Evolutionary conservation across 805 yeast genomes (phyloP).

Genomic region (Starmerella bacillaris): DNA sequence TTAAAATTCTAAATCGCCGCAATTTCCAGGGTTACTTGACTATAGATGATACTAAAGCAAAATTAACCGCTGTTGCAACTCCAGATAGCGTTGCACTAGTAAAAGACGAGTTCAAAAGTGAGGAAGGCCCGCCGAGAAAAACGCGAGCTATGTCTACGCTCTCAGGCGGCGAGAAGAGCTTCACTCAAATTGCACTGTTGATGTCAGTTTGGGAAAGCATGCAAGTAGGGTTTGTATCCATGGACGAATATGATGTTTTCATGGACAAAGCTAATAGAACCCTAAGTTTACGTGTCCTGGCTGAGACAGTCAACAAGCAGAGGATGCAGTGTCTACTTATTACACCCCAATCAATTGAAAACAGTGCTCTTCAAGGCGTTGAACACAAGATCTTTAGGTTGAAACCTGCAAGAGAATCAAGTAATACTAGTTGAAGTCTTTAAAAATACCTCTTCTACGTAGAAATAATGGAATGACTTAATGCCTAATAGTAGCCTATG

Average conservation of each 20-base stretch:
- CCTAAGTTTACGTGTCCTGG: slow-evolving; percentile 55
- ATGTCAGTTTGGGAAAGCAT: slow-evolving; percentile 85
- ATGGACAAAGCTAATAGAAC: slow-evolving; percentile 89
- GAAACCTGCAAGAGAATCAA: slow-evolving; percentile 8
- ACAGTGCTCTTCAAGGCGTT: slow-evolving; percentile 1
- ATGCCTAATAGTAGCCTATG: no score
- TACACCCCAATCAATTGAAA: slow-evolving; percentile 76
- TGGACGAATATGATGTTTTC: slow-evolving; percentile 91
- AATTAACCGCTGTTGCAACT: slow-evolving; percentile 18
- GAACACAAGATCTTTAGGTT: slow-evolving; percentile 3
- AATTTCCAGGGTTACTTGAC: slow-evolving; percentile 56
- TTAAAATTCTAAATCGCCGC: slow-evolving; percentile 27
- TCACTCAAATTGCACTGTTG: slow-evolving; percentile 72
- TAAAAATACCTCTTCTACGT: no score
- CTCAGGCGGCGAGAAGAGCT: slow-evolving; percentile 95
- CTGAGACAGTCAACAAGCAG: slow-evolving; percentile 45
- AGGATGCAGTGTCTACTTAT: slow-evolving; percentile 78
- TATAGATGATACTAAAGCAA: slow-evolving; percentile 33
- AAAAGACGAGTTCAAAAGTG: slow-evolving; percentile 20
- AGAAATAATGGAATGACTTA: no score
- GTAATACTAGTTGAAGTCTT: no score
- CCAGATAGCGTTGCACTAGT: slow-evolving; percentile 9
- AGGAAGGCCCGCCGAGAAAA: slow-evolving; percentile 21
- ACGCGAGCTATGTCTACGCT: slow-evolving; percentile 61
- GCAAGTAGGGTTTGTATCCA: slow-evolving; percentile 71